Percentiles rank a stretch among this genome's conserved stretches.
These are phyloP conservation scores for Crithidia brevicula DNA, from an alignment of 208 protist genomes.

Conservation along the genomic window DNA sequence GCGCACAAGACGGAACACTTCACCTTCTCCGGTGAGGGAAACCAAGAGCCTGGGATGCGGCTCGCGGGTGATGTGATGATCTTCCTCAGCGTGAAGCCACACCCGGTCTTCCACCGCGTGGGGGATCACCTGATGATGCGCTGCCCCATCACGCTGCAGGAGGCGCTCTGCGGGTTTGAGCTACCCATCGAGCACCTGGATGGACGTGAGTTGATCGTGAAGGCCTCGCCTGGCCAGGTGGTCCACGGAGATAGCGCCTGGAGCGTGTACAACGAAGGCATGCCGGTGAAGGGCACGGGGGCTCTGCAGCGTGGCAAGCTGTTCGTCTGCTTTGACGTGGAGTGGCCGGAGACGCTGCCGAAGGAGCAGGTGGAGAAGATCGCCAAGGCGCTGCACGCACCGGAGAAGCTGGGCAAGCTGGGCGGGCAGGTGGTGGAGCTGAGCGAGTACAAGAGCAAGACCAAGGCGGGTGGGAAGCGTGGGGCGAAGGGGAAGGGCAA, in stretches of 20 bases:
- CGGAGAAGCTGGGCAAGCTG: constrained; percentile 45
- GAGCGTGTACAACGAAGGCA: constrained; percentile 86
- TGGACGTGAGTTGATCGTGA: constrained; percentile 73
- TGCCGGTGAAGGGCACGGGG: constrained; percentile 84
- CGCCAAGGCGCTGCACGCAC: constrained; percentile 44
- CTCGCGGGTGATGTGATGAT: constrained; percentile 97
- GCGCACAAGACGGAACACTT: constrained; percentile 94
- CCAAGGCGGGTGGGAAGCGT: constrained; percentile 26
- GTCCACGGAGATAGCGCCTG: constrained; percentile 77
- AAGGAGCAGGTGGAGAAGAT: constrained; percentile 38
- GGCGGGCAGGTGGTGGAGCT: constrained; percentile 74
- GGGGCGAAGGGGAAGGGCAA: constrained; percentile 1
- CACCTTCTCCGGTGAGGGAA: constrained; percentile 94
- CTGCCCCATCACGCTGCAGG: constrained; percentile 85
- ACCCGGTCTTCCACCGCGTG: constrained; percentile 92
- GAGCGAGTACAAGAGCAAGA: constrained; percentile 27
- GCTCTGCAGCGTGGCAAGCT: constrained; percentile 80
- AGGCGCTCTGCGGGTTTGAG: constrained; percentile 94
- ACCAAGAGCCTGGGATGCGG: constrained; percentile 86
- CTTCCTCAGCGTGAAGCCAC: constrained; percentile 92
- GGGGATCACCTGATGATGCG: constrained; percentile 94
- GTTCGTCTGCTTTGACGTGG: constrained; percentile 84
- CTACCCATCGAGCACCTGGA: constrained; percentile 93
- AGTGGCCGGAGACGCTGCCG: constrained; percentile 77
- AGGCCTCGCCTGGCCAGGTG: constrained; percentile 68